phyloP scores from a whole-genome alignment of 495 filamentous ascomycete genomes.

The Penicillium egyptiacum region DNA sequence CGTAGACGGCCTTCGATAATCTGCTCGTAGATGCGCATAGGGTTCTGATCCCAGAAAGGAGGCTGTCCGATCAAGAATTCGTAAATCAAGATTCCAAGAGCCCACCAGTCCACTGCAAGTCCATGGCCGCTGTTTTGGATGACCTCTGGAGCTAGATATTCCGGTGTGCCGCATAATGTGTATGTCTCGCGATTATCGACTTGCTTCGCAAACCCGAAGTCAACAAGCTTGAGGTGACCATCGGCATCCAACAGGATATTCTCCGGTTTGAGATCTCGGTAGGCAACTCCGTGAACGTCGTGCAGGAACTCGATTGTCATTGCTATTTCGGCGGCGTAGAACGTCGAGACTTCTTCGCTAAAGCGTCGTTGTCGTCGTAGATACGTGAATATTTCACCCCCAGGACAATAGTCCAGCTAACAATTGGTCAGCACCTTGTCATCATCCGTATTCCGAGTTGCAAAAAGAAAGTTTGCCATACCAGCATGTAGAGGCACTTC shows the following conservation, averaged over 20 bases:
- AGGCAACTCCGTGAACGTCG: conserved; percentile 79
- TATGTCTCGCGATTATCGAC: conserved; percentile 71
- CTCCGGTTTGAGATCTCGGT: conserved; percentile 94
- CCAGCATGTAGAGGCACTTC: conserved; percentile 89
- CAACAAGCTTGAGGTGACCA: conserved; percentile 94
- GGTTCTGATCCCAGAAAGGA: conserved; percentile 95
- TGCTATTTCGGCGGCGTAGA: conserved; percentile 95
- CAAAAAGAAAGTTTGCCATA: conserved; percentile 38
- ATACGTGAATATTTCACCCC: conserved; percentile 94
- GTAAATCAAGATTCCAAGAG: conserved; percentile 90
- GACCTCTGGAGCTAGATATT: conserved; percentile 95
- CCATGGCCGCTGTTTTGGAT: conserved; percentile 95
- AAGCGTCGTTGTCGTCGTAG: conserved; percentile 83
- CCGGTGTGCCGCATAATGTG: conserved; percentile 93
- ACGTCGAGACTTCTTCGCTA: conserved; percentile 78
- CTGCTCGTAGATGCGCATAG: conserved; percentile 91
- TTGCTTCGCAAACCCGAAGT: conserved; percentile 94
- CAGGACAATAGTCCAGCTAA: conserved; percentile 85
- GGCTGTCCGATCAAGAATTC: conserved; percentile 96
- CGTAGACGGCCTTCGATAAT: conserved; percentile 46
- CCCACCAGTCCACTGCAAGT: conserved; percentile 99
- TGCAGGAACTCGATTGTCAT: conserved; percentile 92
- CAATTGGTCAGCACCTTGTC: conserved; percentile 22
- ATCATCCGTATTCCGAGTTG: background rate
- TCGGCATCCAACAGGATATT: conserved; percentile 90